A percentile compares a stretch with the other conserved stretches of the same genome.
Conservation (phyloP, 1,284 basidiomycete species). For the Melampsora americana region DNA sequence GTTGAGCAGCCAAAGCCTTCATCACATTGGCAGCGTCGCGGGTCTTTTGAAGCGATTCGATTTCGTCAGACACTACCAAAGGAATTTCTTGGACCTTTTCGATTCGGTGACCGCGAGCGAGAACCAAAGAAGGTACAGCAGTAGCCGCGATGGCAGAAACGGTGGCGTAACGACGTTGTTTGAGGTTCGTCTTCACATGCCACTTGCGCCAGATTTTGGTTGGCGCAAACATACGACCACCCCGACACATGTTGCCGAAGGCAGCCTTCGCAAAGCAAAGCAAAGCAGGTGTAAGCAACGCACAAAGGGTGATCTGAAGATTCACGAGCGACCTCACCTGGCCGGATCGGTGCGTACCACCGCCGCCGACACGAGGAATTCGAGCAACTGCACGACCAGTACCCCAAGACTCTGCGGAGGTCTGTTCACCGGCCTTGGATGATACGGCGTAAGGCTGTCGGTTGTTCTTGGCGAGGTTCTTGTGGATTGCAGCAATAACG, state of each 20-base stretch:
- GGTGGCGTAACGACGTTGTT: slow-evolving; percentile 96
- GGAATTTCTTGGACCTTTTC: slow-evolving; percentile 97
- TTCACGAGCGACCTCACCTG: slow-evolving; percentile 61
- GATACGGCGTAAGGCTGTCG: slow-evolving; percentile 95
- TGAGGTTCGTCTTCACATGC: slow-evolving; percentile 99
- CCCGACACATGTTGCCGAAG: slow-evolving; percentile 98
- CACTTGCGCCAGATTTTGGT: slow-evolving; percentile 99
- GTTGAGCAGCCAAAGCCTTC: slow-evolving; percentile 84
- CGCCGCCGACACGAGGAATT: slow-evolving; percentile 99
- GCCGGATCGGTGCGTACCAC: slow-evolving; percentile 96
- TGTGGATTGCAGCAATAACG: slow-evolving; percentile 97
- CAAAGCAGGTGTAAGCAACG: background rate
- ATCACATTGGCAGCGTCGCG: slow-evolving; percentile 95
- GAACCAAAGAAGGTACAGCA: slow-evolving; percentile 94
- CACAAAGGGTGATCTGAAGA: background rate
- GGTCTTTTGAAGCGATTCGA: slow-evolving; percentile 91
- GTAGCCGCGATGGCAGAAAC: slow-evolving; percentile 98
- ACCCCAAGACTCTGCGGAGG: slow-evolving; percentile 98
- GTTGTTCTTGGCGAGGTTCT: slow-evolving; percentile 98
- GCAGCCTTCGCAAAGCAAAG: slow-evolving; percentile 65
- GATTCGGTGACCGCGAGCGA: slow-evolving; percentile 98
- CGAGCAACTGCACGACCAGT: slow-evolving; percentile 99
- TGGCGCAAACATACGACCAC: slow-evolving; percentile 99
- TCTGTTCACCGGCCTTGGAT: slow-evolving; percentile 98
- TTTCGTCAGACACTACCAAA: slow-evolving; percentile 75